Percentiles rank a stretch among this genome's conserved stretches.
phyloP scores from a whole-genome alignment of 371 early-diverging fungal species.

The Rhizopus delemar region DNA sequence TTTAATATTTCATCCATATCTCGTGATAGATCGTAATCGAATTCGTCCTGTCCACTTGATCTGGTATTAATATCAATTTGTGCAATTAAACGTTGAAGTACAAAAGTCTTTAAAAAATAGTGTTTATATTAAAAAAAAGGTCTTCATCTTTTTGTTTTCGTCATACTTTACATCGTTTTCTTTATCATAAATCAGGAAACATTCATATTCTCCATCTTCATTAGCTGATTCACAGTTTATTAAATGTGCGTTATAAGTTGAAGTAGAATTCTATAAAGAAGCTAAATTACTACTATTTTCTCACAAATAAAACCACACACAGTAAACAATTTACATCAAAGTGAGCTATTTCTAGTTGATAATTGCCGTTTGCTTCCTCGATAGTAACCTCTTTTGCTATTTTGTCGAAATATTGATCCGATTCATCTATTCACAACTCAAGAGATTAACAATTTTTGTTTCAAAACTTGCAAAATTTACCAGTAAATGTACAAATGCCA shows the following conservation, averaged over 20 bases:
- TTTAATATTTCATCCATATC: slow-evolving; percentile 1
- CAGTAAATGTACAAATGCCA: background rate
- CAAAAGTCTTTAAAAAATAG: background rate
- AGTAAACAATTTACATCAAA: background rate
- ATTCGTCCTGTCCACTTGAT: background rate
- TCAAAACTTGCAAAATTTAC: background rate
- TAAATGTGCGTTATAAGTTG: background rate
- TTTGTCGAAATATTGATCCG: slow-evolving; percentile 1
- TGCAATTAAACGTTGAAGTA: slow-evolving; percentile 2
- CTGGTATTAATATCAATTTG: background rate
- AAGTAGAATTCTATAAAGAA: slow-evolving; percentile 1
- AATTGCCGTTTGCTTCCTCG: background rate
- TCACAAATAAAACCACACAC: background rate
- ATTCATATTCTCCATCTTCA: slow-evolving; percentile 1
- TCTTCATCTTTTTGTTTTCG: background rate
- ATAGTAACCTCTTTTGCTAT: background rate
- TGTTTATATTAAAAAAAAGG: background rate
- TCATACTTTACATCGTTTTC: background rate
- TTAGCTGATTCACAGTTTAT: background rate
- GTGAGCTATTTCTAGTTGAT: background rate
- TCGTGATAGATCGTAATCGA: background rate
- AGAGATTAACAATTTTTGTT: background rate
- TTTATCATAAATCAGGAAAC: background rate
- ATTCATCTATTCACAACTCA: background rate
- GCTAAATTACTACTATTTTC: background rate